Percentiles rank a stretch among this genome's conserved stretches.
phyloP scores from a whole-genome alignment of 2,329 filamentous ascomycete genomes.

The Catunica adiposa region DNA sequence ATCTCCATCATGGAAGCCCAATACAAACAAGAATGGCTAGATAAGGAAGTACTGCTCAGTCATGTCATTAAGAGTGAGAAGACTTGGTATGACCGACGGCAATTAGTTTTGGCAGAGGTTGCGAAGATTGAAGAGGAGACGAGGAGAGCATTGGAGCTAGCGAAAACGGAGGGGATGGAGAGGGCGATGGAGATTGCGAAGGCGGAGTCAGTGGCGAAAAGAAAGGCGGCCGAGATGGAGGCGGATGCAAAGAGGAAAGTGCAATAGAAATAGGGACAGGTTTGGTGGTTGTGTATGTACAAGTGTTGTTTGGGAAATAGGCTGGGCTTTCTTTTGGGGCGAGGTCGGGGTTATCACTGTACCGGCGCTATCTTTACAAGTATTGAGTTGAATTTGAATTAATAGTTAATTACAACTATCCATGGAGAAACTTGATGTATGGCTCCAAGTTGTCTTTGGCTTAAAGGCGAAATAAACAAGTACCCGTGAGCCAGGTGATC shows the following conservation, averaged over 20 bases:
- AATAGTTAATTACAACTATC: no score
- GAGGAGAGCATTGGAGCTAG: conserved; percentile 13
- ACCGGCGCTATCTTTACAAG: neutral
- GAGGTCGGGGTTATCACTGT: neutral
- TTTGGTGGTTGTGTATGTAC: neutral
- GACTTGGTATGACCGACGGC: conserved; percentile 44
- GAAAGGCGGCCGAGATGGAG: neutral
- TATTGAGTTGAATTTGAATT: neutral
- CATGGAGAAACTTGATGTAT: no score
- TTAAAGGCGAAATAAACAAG: no score
- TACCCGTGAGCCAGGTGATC: no score
- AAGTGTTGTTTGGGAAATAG: neutral
- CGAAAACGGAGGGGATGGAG: conserved; percentile 6
- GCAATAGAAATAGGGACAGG: neutral
- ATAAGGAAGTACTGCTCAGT: conserved; percentile 65
- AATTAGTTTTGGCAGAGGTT: conserved; percentile 28
- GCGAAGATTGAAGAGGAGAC: conserved; percentile 20
- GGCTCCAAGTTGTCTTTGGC: no score
- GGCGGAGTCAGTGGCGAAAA: neutral
- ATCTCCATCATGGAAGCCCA: conserved; percentile 48
- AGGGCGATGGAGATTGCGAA: neutral
- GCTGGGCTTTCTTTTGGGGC: conserved; percentile 1
- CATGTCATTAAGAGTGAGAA: conserved; percentile 52
- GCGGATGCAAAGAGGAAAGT: neutral
- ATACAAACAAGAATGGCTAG: conserved; percentile 57